phyloP scores from a whole-genome alignment of 768 basidiomycete species.

The Kwoniella heveanensis region DNA sequence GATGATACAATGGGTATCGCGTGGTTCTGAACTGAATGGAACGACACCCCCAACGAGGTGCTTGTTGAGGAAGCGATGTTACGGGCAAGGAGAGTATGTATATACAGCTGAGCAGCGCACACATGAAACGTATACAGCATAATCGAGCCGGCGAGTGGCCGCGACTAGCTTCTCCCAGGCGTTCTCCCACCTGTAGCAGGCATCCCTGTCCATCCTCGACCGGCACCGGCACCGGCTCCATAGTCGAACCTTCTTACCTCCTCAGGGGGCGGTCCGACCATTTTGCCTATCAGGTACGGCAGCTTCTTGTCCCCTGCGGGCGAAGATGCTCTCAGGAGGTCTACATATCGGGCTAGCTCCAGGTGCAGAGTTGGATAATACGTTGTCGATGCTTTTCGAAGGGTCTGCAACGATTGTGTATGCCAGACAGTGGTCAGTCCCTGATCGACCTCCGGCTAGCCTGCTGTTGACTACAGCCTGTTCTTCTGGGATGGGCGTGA shows the following conservation, averaged over 20 bases:
- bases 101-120: too few species aligned
- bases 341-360: constrained; percentile 85
- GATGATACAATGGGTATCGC: too few species aligned
- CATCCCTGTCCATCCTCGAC: neutral
- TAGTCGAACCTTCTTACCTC: constrained; percentile 57
- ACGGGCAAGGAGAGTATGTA: too few species aligned
- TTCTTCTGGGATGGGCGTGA: too few species aligned
- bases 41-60: too few species aligned
- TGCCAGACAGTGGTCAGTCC: neutral
- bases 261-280: constrained; percentile 76
- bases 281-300: constrained; percentile 76
- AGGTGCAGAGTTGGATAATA: constrained; percentile 95
- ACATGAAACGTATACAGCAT: too few species aligned
- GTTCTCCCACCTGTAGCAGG: neutral
- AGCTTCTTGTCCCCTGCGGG: constrained; percentile 62
- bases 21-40: too few species aligned
- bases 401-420: constrained; percentile 64
- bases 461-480: too few species aligned
- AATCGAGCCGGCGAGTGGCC: too few species aligned
- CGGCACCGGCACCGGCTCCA: neutral
- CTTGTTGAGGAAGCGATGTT: too few species aligned
- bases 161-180: neutral
- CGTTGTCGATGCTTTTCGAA: constrained; percentile 88
- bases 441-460: too few species aligned
- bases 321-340: constrained; percentile 66